Evolutionary conservation across 2,329 filamentous ascomycete species (phyloP), one percentile per base, ranked within the genome.

Genomic region (Ophiocordyceps robertsii): DNA sequence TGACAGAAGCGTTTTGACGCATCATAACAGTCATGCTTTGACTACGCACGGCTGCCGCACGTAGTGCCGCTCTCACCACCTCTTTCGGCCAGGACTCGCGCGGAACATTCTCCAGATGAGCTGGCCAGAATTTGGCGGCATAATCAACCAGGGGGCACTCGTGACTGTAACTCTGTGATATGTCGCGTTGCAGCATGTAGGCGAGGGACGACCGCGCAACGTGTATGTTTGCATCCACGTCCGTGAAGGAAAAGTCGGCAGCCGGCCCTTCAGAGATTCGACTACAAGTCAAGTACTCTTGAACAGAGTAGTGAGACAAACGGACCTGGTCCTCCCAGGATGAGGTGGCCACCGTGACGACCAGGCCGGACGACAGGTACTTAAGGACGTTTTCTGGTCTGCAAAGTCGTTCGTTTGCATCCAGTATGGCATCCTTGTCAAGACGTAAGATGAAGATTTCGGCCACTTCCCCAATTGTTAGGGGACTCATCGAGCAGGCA

Each of bases 221-320:
- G 13, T 17, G 30, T 7, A 44, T n/a, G 13, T 44, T 37, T 16
- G 43, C 39, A n/a, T 40, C 32, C 6, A n/a, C n/a, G 13, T 35
- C 39, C 12, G 40, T 21, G 29, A 46, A 43, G 7, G 39, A 32
- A 12, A 46, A 47, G 17, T 14, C 4, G 13, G 31, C 33, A 6
- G 27, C 29, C 16, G 35, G 29, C 4, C 32, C 12, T 7, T 39
- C 10, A 19, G 13, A 3, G 7, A 47, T 45, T 8, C 38, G 38
- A 13, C 29, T 30, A n/a, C 40, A 47, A 9, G 27, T 29, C 36
- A 45, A 17, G n/a, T 47, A 45, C 29, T 45, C 45, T 21, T 47
- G 45, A 6, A 47, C 35, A 3, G 45, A 47, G 27, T 41, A 41
- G 11, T 47, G 45, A 11, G 43, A 43, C 17, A 45, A 24, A 17